Conservation (phyloP, 495 filamentous ascomycete genomes). For the Hypoxylon lienhwacheense region DNA sequence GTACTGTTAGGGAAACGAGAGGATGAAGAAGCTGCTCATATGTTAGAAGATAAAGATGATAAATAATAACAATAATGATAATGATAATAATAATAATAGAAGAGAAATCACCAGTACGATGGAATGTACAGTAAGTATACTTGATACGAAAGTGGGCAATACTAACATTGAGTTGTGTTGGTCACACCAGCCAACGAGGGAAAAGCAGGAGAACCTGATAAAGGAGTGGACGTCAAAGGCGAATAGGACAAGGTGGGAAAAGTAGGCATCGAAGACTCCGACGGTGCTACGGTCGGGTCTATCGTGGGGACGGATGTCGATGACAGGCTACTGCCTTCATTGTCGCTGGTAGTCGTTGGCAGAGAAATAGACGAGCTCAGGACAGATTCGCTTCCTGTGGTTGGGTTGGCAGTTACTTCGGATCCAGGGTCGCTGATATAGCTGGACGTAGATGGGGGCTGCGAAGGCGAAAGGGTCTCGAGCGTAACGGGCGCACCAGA, state of each 20-base stretch:
- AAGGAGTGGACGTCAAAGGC: slow-evolving; percentile 55
- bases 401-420: slow-evolving; percentile 9
- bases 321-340: slow-evolving; percentile 27
- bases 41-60: slow-evolving; percentile 11
- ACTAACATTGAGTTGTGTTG: slow-evolving; percentile 51
- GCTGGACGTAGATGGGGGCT: slow-evolving; percentile 21
- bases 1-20: slow-evolving; percentile 47
- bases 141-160: neutral
- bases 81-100: slow-evolving; percentile 1
- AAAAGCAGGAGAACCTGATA: slow-evolving; percentile 46
- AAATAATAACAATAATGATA: neutral
- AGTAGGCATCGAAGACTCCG: slow-evolving; percentile 42
- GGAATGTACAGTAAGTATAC: neutral
- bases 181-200: slow-evolving; percentile 44
- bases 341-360: slow-evolving; percentile 24
- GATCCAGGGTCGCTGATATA: slow-evolving; percentile 7
- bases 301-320: slow-evolving; percentile 32
- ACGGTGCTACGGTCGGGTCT: slow-evolving; percentile 39
- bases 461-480: slow-evolving; percentile 39
- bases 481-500: slow-evolving; percentile 46
- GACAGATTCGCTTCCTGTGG: slow-evolving; percentile 13
- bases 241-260: slow-evolving; percentile 41
- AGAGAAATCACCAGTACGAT: too few relatives aligned
- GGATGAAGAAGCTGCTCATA: slow-evolving; percentile 37
- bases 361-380: slow-evolving; percentile 9